Evolutionary conservation across 2,329 filamentous ascomycete species (phyloP).

Genomic region (Nemania diffusa): DNA sequence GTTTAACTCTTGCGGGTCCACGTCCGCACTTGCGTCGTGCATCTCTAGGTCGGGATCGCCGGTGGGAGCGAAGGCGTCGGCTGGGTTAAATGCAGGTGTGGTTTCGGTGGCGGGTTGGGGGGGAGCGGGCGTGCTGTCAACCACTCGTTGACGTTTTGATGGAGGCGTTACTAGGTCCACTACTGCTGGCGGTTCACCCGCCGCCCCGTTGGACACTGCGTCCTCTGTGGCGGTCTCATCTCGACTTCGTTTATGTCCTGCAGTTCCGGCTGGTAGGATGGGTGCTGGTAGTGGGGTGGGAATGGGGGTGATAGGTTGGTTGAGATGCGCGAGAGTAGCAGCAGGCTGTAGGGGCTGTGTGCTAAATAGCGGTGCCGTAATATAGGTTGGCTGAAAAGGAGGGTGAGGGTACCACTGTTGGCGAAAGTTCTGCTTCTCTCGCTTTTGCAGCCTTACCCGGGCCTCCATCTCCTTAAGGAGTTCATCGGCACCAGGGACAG

Average conservation of each 20-base stretch:
- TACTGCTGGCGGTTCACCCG: background rate
- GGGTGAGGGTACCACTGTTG: too few relatives aligned
- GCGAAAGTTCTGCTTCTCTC: too few relatives aligned
- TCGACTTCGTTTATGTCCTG: conserved; percentile 6
- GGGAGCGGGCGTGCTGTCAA: background rate
- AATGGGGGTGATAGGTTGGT: background rate
- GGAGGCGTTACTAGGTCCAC: background rate
- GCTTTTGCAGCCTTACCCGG: background rate
- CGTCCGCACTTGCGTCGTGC: too few relatives aligned
- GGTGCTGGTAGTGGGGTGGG: background rate
- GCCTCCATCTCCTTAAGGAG: conserved; percentile 7
- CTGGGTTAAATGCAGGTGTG: background rate
- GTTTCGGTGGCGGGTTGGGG: background rate
- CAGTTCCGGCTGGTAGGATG: background rate
- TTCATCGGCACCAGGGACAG: conserved; percentile 27
- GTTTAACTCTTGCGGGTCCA: background rate
- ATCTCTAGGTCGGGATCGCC: background rate
- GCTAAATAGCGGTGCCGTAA: background rate
- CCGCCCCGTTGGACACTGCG: background rate
- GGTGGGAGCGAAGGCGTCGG: background rate
- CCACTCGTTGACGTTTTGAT: conserved; percentile 20
- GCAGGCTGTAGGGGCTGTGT: background rate
- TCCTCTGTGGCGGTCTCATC: background rate
- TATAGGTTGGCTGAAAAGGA: too few relatives aligned
- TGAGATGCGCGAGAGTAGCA: background rate